These are phyloP conservation scores for Lactarius vividus DNA, from an alignment of 768 basidiomycete genomes.

Conservation along the genomic window DNA sequence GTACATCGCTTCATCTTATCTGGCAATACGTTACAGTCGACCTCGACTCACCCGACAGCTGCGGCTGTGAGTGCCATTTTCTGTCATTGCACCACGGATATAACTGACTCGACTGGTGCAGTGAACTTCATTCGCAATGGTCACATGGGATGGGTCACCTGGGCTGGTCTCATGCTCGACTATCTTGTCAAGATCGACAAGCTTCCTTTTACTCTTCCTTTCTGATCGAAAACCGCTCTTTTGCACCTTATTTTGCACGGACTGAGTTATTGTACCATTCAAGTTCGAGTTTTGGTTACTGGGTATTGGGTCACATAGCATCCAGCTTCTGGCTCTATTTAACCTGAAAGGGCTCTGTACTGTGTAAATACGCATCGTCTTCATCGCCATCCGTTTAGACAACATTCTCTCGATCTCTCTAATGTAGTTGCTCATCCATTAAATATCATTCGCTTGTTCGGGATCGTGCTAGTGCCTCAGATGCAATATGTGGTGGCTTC, in stretches of 20 bases:
- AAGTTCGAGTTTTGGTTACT: background rate
- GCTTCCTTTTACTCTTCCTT: constrained; percentile 17
- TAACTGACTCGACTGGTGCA: constrained; percentile 1
- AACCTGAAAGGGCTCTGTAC: background rate
- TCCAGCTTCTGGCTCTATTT: background rate
- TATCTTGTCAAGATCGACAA: constrained; percentile 27
- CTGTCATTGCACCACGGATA: background rate
- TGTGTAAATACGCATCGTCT: constrained; percentile 8
- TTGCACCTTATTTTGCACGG: background rate
- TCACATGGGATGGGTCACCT: constrained; percentile 28
- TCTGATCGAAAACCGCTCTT: constrained; percentile 6
- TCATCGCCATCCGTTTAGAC: constrained; percentile 8
- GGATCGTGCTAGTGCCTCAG: too few relatives aligned
- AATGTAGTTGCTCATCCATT: background rate
- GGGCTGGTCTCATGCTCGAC: constrained; percentile 29
- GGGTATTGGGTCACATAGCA: background rate
- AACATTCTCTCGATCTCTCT: background rate
- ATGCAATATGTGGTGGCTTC: too few relatives aligned
- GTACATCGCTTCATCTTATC: constrained; percentile 28
- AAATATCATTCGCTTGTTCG: background rate
- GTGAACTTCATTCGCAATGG: constrained; percentile 28
- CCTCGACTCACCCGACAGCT: constrained; percentile 28
- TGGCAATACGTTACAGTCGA: constrained; percentile 31
- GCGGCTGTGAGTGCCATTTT: constrained; percentile 21
- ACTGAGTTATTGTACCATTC: constrained; percentile 3